Evolutionary conservation across 192 early-diverging fungal species (phyloP).

Genomic region (Linnemannia elongata): DNA sequence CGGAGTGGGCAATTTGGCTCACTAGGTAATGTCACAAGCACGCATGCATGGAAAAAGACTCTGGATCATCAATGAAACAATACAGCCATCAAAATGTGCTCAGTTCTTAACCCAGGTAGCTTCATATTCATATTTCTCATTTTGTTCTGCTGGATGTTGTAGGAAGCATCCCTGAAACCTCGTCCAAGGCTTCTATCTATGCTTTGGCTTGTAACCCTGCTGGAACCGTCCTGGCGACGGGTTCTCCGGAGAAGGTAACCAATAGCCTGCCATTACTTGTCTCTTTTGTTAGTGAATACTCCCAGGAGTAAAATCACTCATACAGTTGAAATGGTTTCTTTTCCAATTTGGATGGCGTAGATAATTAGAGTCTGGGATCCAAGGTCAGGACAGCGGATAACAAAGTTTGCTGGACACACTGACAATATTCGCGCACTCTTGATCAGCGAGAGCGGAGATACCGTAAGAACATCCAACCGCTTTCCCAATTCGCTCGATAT

Average conservation of each 20-base stretch:
- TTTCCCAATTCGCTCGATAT: neutral
- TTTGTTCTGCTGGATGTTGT: neutral
- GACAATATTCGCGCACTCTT: constrained; percentile 94
- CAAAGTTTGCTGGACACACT: constrained; percentile 92
- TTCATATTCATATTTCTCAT: neutral
- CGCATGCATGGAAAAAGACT: constrained; percentile 16
- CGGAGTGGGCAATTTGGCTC: constrained; percentile 60
- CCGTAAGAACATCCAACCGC: constrained; percentile 58
- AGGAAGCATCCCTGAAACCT: constrained; percentile 64
- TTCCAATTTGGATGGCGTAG: constrained; percentile 39
- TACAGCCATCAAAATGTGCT: neutral
- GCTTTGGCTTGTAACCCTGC: constrained; percentile 84
- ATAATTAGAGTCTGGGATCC: constrained; percentile 94
- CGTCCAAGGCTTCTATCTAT: constrained; percentile 85
- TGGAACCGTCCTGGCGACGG: constrained; percentile 88
- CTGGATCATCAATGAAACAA: neutral
- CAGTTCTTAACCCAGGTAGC: neutral
- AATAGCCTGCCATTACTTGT: neutral
- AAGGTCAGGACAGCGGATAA: constrained; percentile 75
- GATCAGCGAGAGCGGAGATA: constrained; percentile 89
- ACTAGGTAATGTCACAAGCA: constrained; percentile 36
- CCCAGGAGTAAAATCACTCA: neutral
- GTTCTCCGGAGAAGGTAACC: constrained; percentile 91
- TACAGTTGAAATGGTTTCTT: neutral
- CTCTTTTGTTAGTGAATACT: neutral